Percentiles rank a stretch among this genome's conserved stretches.
Evolutionary conservation across 495 filamentous ascomycete genomes (phyloP).

Genomic region (Ascobolus immersus): DNA sequence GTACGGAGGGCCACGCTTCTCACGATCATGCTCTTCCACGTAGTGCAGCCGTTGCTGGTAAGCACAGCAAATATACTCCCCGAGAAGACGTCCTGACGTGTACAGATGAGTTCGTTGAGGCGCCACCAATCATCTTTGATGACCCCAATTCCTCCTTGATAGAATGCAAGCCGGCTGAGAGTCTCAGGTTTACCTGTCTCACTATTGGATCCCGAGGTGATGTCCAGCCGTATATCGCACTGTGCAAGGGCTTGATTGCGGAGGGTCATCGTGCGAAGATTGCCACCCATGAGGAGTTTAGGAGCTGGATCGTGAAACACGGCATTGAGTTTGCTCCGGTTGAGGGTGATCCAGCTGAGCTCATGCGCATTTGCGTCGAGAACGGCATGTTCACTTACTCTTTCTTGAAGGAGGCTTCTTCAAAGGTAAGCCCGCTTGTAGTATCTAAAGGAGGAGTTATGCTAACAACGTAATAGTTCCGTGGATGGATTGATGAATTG

Average conservation of each 20-base stretch:
- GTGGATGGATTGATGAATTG: slow-evolving; percentile 79
- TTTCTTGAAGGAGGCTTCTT: slow-evolving; percentile 65
- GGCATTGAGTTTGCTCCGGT: slow-evolving; percentile 80
- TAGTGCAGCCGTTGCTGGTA: slow-evolving; percentile 21
- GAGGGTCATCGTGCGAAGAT: slow-evolving; percentile 76
- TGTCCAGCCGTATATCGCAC: slow-evolving; percentile 89
- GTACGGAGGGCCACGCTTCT: slow-evolving; percentile 31
- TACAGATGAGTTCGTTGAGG: slow-evolving; percentile 18
- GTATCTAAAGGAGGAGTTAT: not conserved
- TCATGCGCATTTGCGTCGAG: slow-evolving; percentile 89
- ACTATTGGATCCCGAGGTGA: slow-evolving; percentile 92
- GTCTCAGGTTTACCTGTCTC: slow-evolving; percentile 70
- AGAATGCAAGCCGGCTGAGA: slow-evolving; percentile 71
- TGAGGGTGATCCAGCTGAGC: slow-evolving; percentile 72
- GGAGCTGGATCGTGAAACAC: slow-evolving; percentile 63
- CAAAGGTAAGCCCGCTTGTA: slow-evolving; percentile 22
- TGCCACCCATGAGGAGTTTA: slow-evolving; percentile 78
- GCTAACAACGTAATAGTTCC: slow-evolving; percentile 26
- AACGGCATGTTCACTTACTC: slow-evolving; percentile 92
- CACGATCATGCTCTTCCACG: slow-evolving; percentile 33
- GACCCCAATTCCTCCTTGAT: slow-evolving; percentile 77
- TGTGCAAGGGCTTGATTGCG: slow-evolving; percentile 69
- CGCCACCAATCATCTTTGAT: slow-evolving; percentile 62
- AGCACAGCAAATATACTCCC: slow-evolving; percentile 11
- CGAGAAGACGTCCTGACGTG: not conserved